Evolutionary conservation across 139 green algal species (phyloP), one percentile per base, ranked within the genome.

Genomic region (Chlamydomonas urium): DNA sequence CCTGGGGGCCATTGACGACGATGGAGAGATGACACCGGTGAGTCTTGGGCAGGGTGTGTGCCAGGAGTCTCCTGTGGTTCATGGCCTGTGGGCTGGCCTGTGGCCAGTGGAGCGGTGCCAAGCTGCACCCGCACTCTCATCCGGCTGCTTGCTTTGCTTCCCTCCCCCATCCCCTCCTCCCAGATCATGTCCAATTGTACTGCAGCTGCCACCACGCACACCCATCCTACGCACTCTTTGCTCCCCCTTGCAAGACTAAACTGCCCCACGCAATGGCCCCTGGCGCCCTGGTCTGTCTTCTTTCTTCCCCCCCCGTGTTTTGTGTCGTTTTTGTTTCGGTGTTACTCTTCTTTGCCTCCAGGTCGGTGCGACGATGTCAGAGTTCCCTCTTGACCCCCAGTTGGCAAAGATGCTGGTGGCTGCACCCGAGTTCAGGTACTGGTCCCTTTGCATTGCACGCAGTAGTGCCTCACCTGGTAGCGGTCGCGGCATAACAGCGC

Each of bases 331-430:
- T n/a, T n/a, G n/a, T n/a, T n/a, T n/a, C n/a, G n/a, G n/a, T n/a
- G n/a, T n/a, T n/a, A n/a, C n/a, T n/a, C n/a, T n/a, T n/a, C 42
- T 63, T 63, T 32, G 10, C 24, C 60, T 17, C 10, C 80, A 93
- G 85, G 79, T 96, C 1, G 95, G 95, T 57, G 76, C 81, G 32
- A 85, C 94, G 33, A 99, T 99, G 95, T 90, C 88, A 31, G 95
- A 99, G 81, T 98, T 98, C 81, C 95, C 95, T 1, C 83, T 99
- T 14, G 95, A 99, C 80, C 95, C 95, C 0, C 94, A 99, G 88
- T 87, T 99, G 26, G 88, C 90, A 62, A 99, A 99, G 88, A 98
- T 98, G 94, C 72, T 99, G 32, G 93, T 97, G 17, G 89, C 92
- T 1, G 85, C 88, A 0, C 91, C 92, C 2, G 74, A 96, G 69